Evolutionary conservation across 768 basidiomycete species (phyloP), one percentile per base, ranked within the genome.

Genomic region (Dioszegia crocea): DNA sequence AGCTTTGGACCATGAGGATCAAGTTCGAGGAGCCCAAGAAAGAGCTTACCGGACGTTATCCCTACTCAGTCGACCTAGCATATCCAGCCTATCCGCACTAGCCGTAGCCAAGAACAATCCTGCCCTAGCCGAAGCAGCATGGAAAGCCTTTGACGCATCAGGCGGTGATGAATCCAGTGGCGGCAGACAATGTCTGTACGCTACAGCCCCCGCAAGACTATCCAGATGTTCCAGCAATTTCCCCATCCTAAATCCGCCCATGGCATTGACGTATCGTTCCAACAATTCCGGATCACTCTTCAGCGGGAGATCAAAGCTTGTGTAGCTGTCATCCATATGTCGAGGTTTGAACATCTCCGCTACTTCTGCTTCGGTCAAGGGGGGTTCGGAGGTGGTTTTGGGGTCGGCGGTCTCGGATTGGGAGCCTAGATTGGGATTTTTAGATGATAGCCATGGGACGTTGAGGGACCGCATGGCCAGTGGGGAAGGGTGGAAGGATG

Each of bases 91-190:
- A 68, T 92, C 88, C 2, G 89, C 89, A 5, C 85, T 84, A 33
- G 89, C 89, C 1, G 89, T 91, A 12, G 89, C 89, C 63, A 91
- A 82, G 63, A 90, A 91, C 65, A 89, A 85, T 1, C 87, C 87
- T 24, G 82, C 80, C 49, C 86, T 82, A 21, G 83, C 78, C 2
- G 66, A 87, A 79, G 51, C 79, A 78, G 39, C 83, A 83, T 73
- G 66, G 81, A 81, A 88, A 10, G 61, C 56, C 21, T 61, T 27
- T 81, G 59, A 58, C 10, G 51, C 27, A 12, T 64, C 56, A 11
- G 59, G n/a, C 3, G 68, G 50, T 4, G 57, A 52, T 6, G 56
- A 40, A 10, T 49, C 45, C 2, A 59, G 36, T 1, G 66, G 40
- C 6, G 74, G 74, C 2, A 76, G 66, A 53, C 68, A 70, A 76